Evolutionary conservation across 2,329 filamentous ascomycete species (phyloP), one percentile per base, ranked within the genome.

Genomic region (Fusarium bulbicola): DNA sequence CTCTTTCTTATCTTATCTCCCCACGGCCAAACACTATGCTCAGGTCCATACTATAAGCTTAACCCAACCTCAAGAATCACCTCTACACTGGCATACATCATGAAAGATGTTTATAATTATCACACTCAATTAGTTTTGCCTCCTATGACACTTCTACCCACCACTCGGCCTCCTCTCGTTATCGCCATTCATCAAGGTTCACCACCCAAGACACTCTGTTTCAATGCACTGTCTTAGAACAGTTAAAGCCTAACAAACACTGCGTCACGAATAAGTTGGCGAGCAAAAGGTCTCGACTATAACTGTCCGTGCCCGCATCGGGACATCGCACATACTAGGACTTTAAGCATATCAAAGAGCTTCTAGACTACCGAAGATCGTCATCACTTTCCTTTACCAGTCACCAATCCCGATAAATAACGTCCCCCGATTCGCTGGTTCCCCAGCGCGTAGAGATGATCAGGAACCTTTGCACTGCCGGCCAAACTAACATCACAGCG

Each of bases 381-480:
- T 30, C 60, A 21, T 60, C 57, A 68, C 66, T 68, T 68, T 68
- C 66, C 66, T 60, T 68, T 68, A 36, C 16, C 6, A 45, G 64
- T 37, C 14, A 40, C 42, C 13, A 60, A 18, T 68, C 30, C 66
- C 66, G 66, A 36, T 4, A 5, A 3, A 45, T 8, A 9, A 16
- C 21, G 7, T 6, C 3, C 18, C 18, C 10, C 46, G 21, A 68
- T 68, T 68, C 47, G 54, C 28, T 20, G 6, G 7, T 26, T 28
- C 30, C n/a, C 24, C 24, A 34, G 61, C 63, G 64, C 66, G 42
- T 67, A 50, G 53, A 67, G 54, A 47, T 54, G 24, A 54, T 54
- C 50, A 54, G 64, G 66, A 63, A 68, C 66, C 66, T 68, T 68
- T 68, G 66, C 57, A 63, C 58, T 68, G 57, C 66, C 64, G 64